Evolutionary conservation across 179 eudicot species (phyloP).

Genomic region (Carnegiea gigantea): DNA sequence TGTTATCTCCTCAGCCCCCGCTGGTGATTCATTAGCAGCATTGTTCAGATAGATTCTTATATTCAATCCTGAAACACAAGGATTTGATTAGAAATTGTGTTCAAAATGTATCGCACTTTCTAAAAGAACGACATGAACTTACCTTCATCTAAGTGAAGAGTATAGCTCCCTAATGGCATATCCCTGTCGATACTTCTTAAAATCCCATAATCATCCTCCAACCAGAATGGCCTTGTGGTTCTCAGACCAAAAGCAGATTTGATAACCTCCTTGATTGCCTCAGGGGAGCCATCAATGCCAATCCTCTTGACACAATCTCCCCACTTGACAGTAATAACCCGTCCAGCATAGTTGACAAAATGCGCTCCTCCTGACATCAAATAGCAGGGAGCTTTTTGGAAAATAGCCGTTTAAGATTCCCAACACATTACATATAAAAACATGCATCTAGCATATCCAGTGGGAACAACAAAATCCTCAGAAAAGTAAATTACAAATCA

Average conservation of each 20-base stretch:
- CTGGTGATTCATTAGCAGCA: conserved; percentile 3
- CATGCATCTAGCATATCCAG: background rate
- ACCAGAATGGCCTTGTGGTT: conserved; percentile 20
- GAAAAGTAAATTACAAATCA: background rate
- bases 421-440: background rate
- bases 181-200: conserved; percentile 8
- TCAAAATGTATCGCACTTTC: background rate
- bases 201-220: conserved; percentile 22
- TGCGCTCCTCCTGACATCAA: conserved; percentile 10
- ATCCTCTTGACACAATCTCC: conserved; percentile 16
- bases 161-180: conserved; percentile 23
- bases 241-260: conserved; percentile 23
- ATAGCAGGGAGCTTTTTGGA: background rate
- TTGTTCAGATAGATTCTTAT: conserved; percentile 7
- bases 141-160: conserved; percentile 23
- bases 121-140: background rate
- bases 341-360: conserved; percentile 8
- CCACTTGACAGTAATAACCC: conserved; percentile 21
- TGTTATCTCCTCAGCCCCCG: conserved; percentile 1
- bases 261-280: conserved; percentile 24
- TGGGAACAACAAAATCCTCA: background rate
- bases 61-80: conserved; percentile 20
- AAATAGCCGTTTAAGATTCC: background rate
- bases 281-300: conserved; percentile 24
- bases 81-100: background rate